A percentile compares a stretch with the other conserved stretches of the same genome.
Conservation (phyloP, 2,329 filamentous ascomycete genomes). For the Colletotrichum sp. region DNA sequence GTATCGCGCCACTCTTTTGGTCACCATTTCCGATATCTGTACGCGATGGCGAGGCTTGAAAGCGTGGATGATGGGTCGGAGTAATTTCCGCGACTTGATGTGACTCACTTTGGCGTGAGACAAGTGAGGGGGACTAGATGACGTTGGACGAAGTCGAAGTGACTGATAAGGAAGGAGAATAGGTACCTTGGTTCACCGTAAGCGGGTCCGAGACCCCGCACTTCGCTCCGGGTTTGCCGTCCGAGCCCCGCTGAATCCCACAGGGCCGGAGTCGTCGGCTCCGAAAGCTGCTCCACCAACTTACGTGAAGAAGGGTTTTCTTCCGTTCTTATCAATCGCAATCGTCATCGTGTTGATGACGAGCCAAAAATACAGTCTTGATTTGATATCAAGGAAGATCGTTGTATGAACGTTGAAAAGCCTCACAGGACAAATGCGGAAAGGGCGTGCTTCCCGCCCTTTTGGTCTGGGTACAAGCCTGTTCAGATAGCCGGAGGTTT, state of each 20-base stretch:
- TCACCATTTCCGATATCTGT: slow-evolving; percentile 22
- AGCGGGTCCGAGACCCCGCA: neutral
- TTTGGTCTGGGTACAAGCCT: neutral
- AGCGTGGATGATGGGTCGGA: neutral
- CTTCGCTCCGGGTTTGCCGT: neutral
- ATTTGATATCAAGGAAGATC: neutral
- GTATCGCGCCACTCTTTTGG: slow-evolving; percentile 34
- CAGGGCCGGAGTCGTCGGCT: neutral
- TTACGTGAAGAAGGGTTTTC: neutral
- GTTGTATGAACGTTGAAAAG: neutral
- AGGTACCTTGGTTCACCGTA: neutral
- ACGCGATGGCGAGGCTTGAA: rapidly evolving
- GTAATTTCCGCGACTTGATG: neutral
- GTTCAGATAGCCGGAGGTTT: neutral
- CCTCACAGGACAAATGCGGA: neutral
- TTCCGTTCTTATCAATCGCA: neutral
- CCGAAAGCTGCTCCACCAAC: neutral
- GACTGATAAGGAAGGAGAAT: neutral
- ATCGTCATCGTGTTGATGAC: neutral
- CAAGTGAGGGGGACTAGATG: neutral
- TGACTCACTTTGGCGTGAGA: neutral
- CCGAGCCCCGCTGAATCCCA: neutral
- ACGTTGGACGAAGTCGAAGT: neutral
- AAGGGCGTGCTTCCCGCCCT: neutral
- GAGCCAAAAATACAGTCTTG: neutral